phyloP scores from a whole-genome alignment of 202 grass and related monocot species.

The Elaeis oleifera region DNA sequence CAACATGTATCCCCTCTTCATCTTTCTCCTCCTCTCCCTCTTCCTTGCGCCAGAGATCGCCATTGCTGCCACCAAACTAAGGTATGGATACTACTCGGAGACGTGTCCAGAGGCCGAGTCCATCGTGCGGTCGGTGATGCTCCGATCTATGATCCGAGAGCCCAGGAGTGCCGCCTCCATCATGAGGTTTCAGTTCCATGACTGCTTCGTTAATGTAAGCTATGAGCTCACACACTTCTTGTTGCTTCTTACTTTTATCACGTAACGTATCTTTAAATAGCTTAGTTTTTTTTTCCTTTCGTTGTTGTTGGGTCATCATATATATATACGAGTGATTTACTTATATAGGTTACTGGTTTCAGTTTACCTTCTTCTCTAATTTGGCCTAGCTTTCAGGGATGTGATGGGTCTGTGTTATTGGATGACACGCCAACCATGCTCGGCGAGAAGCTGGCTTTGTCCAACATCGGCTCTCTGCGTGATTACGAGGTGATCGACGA shows the following conservation, averaged over 20 bases:
- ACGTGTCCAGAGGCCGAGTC: slow-evolving; percentile 70
- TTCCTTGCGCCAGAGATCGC: slow-evolving; percentile 3
- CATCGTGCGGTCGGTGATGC: slow-evolving; percentile 45
- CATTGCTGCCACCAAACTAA: slow-evolving; percentile 30
- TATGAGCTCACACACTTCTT: background rate
- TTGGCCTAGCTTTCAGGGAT: slow-evolving; percentile 38
- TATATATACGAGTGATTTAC: too few relatives aligned
- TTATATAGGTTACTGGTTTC: too few relatives aligned
- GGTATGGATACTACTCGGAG: slow-evolving; percentile 65
- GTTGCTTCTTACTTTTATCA: background rate
- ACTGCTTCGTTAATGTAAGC: slow-evolving; percentile 80
- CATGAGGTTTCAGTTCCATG: slow-evolving; percentile 79
- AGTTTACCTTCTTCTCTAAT: too few relatives aligned
- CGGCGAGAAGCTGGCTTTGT: slow-evolving; percentile 76
- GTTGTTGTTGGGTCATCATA: too few relatives aligned
- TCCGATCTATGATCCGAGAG: slow-evolving; percentile 42
- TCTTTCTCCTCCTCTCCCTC: slow-evolving; percentile 14
- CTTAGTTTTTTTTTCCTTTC: background rate
- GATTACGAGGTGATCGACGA: slow-evolving; percentile 81
- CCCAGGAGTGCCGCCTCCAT: slow-evolving; percentile 74
- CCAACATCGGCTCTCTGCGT: slow-evolving; percentile 84
- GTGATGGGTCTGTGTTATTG: slow-evolving; percentile 85
- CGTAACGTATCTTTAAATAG: background rate
- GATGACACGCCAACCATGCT: slow-evolving; percentile 59
- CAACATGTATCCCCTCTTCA: background rate